phyloP scores from a whole-genome alignment of 176 grass and related monocot genomes.

The Cocos nucifera region DNA sequence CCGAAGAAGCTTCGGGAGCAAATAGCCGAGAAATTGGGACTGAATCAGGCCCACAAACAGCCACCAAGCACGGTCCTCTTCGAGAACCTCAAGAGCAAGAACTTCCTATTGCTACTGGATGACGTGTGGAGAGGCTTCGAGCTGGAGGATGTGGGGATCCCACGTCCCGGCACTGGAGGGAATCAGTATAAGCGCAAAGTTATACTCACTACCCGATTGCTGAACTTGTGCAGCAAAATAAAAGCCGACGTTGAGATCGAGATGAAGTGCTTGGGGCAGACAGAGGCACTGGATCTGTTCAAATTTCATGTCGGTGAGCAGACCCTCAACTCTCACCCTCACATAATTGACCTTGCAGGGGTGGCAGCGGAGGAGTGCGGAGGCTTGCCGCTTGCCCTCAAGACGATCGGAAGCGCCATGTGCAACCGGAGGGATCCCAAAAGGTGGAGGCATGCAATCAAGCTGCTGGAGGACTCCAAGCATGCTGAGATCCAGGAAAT shows the following conservation, averaged over 20 bases:
- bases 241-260: constrained; percentile 38
- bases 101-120: no score
- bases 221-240: constrained; percentile 42
- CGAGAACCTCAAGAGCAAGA: no score
- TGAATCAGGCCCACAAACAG: no score
- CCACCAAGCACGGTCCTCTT: no score
- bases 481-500: constrained; percentile 15
- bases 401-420: constrained; percentile 44
- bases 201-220: constrained; percentile 39
- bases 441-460: constrained; percentile 32
- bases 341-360: not conserved
- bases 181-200: constrained; percentile 32
- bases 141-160: no score
- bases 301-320: constrained; percentile 28
- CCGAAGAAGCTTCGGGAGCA: no score
- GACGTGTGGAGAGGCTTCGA: no score
- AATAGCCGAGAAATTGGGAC: no score
- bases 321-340: constrained; percentile 8
- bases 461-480: not conserved
- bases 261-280: constrained; percentile 36
- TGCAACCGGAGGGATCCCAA: constrained; percentile 20
- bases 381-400: constrained; percentile 47
- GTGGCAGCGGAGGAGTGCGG: constrained; percentile 29
- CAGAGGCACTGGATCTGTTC: constrained; percentile 40
- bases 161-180: no score